These are phyloP conservation scores for Alternaria hordeiaustralica DNA, from an alignment of 2,329 filamentous ascomycete genomes.

Conservation along the genomic window DNA sequence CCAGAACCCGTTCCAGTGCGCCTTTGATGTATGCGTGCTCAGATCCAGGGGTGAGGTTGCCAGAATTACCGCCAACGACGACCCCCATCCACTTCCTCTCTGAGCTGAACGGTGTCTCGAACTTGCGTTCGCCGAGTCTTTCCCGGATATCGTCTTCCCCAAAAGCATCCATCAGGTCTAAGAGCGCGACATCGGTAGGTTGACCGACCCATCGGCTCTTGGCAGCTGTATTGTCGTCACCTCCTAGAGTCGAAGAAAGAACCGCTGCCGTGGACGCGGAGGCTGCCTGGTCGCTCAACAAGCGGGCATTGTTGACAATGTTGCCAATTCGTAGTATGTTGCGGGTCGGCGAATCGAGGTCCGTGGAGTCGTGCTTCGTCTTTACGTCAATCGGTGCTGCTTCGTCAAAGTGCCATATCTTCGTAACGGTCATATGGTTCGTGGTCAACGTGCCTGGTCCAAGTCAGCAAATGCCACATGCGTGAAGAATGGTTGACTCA, in stretches of 20 bases:
- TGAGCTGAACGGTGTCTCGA: conserved; percentile 94
- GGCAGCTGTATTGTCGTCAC: conserved; percentile 62
- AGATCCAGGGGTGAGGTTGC: conserved; percentile 63
- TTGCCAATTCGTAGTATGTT: conserved; percentile 91
- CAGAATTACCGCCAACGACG: conserved; percentile 65
- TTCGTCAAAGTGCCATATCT: conserved; percentile 92
- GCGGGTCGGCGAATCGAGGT: conserved; percentile 75
- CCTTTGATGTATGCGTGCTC: conserved; percentile 96
- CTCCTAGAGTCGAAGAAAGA: conserved; percentile 80
- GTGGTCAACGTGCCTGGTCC: conserved; percentile 81
- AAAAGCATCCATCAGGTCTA: conserved; percentile 90
- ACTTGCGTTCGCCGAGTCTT: conserved; percentile 78
- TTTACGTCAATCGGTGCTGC: conserved; percentile 63
- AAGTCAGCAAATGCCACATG: not conserved
- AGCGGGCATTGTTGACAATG: conserved; percentile 90
- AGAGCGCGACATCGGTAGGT: conserved; percentile 95
- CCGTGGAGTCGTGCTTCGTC: conserved; percentile 58
- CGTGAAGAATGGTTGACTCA: conserved; percentile 36
- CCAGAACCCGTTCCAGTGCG: conserved; percentile 84
- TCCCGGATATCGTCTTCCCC: conserved; percentile 91
- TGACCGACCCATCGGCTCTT: conserved; percentile 96
- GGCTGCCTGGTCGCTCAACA: conserved; percentile 75
- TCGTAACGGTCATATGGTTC: conserved; percentile 97
- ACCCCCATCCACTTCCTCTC: conserved; percentile 99
- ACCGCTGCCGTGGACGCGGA: conserved; percentile 77